A percentile compares a stretch with the other conserved stretches of the same genome.
Evolutionary conservation across 176 grass and related monocot species (phyloP).

Genomic region (Pontederia crassipes): DNA sequence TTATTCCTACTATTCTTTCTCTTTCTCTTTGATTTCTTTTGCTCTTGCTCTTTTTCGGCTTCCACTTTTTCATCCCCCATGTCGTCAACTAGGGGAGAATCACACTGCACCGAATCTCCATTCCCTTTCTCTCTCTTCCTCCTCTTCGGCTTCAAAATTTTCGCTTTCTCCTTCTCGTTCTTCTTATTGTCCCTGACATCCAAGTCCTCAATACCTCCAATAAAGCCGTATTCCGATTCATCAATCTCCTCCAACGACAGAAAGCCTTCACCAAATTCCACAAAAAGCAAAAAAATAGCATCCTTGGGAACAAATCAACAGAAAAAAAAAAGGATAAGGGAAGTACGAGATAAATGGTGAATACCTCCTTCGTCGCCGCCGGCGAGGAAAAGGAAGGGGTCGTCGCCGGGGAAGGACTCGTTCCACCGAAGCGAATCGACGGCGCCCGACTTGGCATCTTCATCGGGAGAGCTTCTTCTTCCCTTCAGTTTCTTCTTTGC

Average conservation of each 20-base stretch:
- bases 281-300: conserved; percentile 10
- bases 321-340: background rate
- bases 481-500: background rate
- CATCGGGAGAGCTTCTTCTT: conserved; percentile 13
- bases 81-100: background rate
- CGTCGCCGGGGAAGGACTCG: conserved; percentile 21
- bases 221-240: conserved; percentile 48
- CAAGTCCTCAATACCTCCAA: conserved; percentile 25
- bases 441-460: background rate
- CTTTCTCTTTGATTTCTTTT: conserved; percentile 45
- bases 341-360: background rate
- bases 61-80: conserved; percentile 6
- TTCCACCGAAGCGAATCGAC: conserved; percentile 20
- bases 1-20: conserved; percentile 26
- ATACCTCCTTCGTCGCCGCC: conserved; percentile 76
- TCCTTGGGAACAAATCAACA: background rate
- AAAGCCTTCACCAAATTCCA: conserved; percentile 46
- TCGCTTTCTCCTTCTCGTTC: conserved; percentile 17
- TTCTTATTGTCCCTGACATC: conserved; percentile 23
- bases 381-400: conserved; percentile 60
- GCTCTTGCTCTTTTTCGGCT: conserved; percentile 10
- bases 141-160: conserved; percentile 20
- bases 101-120: background rate
- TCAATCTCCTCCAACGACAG: conserved; percentile 90
- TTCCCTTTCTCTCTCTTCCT: conserved; percentile 30